Evolutionary conservation across 129 eudicot species (phyloP).

Genomic region (Pulicaria dysenterica): DNA sequence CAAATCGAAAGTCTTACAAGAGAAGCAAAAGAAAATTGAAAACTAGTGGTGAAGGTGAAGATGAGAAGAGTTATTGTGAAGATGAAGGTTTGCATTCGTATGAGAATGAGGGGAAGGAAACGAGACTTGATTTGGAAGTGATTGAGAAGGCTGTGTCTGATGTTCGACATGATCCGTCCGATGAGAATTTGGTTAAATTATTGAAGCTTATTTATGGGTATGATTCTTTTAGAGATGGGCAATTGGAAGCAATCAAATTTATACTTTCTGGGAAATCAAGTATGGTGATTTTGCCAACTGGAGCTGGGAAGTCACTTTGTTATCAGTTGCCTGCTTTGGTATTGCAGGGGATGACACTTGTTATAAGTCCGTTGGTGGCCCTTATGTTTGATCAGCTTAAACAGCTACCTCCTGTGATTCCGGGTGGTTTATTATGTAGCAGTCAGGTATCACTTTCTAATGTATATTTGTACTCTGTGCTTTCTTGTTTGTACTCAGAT

Average conservation of each 20-base stretch:
- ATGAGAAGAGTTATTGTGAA: slow-evolving; percentile 34
- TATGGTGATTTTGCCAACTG: slow-evolving; percentile 96
- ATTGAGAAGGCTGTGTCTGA: slow-evolving; percentile 60
- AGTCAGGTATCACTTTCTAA: slow-evolving; percentile 57
- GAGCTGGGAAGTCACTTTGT: slow-evolving; percentile 94
- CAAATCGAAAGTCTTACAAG: slow-evolving; percentile 40
- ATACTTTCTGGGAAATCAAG: slow-evolving; percentile 76
- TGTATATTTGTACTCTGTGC: slow-evolving; percentile 18
- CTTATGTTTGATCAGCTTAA: slow-evolving; percentile 96
- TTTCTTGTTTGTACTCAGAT: slow-evolving; percentile 2
- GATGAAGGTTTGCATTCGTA: slow-evolving; percentile 56
- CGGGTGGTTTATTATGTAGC: slow-evolving; percentile 77
- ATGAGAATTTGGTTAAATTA: slow-evolving; percentile 68
- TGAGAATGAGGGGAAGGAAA: slow-evolving; percentile 30
- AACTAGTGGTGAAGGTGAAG: slow-evolving; percentile 43
- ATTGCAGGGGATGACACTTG: slow-evolving; percentile 79
- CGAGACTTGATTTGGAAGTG: slow-evolving; percentile 33
- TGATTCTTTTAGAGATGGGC: slow-evolving; percentile 81
- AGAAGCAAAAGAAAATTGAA: slow-evolving; percentile 39
- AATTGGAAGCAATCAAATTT: slow-evolving; percentile 76
- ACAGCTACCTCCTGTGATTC: slow-evolving; percentile 74
- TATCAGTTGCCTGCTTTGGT: slow-evolving; percentile 90
- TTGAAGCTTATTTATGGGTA: slow-evolving; percentile 81
- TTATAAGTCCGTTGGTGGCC: slow-evolving; percentile 87
- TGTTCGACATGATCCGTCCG: slow-evolving; percentile 70